Evolutionary conservation across 2,329 filamentous ascomycete genomes (phyloP), one percentile per base, ranked within the genome.

Genomic region (Grosmannia penicillata): DNA sequence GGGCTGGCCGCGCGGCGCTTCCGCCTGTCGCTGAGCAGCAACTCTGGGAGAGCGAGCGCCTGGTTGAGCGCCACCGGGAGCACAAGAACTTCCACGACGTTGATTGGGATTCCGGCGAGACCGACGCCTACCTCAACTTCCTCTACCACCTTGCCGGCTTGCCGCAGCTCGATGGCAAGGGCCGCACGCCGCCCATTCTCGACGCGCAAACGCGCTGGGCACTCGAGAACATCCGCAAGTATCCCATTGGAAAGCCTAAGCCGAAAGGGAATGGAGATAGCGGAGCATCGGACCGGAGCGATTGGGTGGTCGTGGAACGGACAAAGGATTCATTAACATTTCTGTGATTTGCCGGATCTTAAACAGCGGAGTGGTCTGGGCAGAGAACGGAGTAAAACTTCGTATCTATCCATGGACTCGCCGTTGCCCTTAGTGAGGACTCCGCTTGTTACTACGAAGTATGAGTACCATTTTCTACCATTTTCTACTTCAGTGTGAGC

Each of bases 51-150:
- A 39, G 28, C 4, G 47, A 60, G 1, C 54, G 67, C 11, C 51
- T 51, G 7, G 48, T 54, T 8, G 38, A 47, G 13, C 53, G 50
- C 3, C 47, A 21, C 9, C 45, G 44, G 5, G 52, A 61, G n/a
- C 42, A 53, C 0, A 55, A 47, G 24, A 62, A 59, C 32, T 74
- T 72, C 42, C 70, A 74, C 47, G 66, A 70, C 32, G 58, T 74
- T 5, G 49, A 57, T 3, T 72, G 65, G 65, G 66, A 70, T 9
- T 55, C 54, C 4, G 67, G 65, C 0, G 65, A 73, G 51, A 72
- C 68, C 0, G 45, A 59, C 2, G 55, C 53, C 8, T 74, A 62
- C 57, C 51, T 74, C 3, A 50, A 53, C 1, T 54, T 53, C 10
- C 46, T 73, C 32, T 72, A 62, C 48, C 47, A 55, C 7, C 54